Conservation (phyloP, 2,329 filamentous ascomycete species). For the Aspergillus nomiae region DNA sequence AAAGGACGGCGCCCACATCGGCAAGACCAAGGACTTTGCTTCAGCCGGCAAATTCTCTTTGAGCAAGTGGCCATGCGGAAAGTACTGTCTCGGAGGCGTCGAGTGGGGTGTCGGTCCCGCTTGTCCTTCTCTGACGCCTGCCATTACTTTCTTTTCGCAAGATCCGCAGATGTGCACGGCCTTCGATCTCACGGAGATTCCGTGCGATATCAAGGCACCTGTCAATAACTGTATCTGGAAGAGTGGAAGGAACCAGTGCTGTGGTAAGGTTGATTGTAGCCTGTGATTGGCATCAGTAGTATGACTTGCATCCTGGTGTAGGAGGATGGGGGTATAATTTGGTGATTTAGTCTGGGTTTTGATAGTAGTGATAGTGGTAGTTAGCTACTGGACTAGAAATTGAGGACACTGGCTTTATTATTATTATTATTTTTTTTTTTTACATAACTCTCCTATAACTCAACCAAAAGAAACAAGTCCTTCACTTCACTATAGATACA, state of each 20-base stretch:
- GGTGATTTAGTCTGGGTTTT: neutral
- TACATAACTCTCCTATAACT: neutral
- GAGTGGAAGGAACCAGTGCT: conserved; percentile 12
- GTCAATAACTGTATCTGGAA: conserved; percentile 18
- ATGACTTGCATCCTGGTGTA: neutral
- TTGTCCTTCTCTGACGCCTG: conserved; percentile 11
- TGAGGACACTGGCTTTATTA: neutral
- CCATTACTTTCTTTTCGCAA: conserved; percentile 13
- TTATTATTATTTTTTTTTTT: no score
- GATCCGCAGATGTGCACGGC: conserved; percentile 17
- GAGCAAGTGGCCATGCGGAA: conserved; percentile 16
- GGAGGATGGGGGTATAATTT: neutral
- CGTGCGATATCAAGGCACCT: conserved; percentile 12
- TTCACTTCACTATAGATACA: no score
- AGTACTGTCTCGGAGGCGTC: conserved; percentile 16
- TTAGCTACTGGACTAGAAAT: neutral
- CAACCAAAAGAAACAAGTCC: no score
- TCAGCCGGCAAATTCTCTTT: conserved; percentile 12
- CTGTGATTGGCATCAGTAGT: neutral
- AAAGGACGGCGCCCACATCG: conserved; percentile 13
- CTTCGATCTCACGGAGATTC: conserved; percentile 15
- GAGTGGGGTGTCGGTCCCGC: conserved; percentile 12
- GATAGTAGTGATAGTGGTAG: neutral
- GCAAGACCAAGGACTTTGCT: conserved; percentile 8
- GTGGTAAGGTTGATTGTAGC: conserved; percentile 9